Base-by-base conservation (phyloP, 306 rosid species). In the Medicago truncatula region DNA sequence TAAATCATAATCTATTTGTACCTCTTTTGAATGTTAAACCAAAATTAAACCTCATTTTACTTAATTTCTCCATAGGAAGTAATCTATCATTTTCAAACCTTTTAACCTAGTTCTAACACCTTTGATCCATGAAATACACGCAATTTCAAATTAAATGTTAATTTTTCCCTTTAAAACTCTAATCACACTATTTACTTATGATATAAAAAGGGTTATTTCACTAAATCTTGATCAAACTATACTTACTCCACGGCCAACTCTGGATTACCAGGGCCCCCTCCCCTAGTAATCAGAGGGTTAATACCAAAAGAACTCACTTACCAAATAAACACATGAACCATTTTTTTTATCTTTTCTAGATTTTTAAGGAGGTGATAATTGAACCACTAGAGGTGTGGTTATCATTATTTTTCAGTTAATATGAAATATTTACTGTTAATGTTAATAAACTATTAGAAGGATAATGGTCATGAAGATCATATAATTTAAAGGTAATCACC, bases 401-500 rank as follows among this genome's bases (percentile, higher is more conserved):
- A 66, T 56, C 28, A 64, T 56, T 21, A 65, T 25, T n/a, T 61
- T 58, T 16, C 46, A 8, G 43, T 59, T 44, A 66, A 43, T 14
- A 71, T 40, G 28, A 43, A 43, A 53, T 74, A 59, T 40, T 2
- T 40, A 8, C 9, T 8, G 9, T 3, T 44, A 44, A 46, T 46
- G 5, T 46, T 46, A 46, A 46, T 34, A 34, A 34, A 34, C 7
- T 4, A 11, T 46, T 8, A 16, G 41, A 58, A 44, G 21, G 47
- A 59, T 56, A 52, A 40, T 62, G 40, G 53, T 40, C 13, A 38
- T 34, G 13, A 70, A 62, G 62, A 75, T 76, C 61, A 5, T 23
- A 56, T 43, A 41, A 34, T 28, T 14, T 46, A 18, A 75, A 46
- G 43, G 31, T 25, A 68, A 75, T 85, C 86, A 90, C 92, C 96